These are phyloP conservation scores for Saccharomycopsis sp. DNA, from an alignment of 805 yeast species.

Conservation along the genomic window DNA sequence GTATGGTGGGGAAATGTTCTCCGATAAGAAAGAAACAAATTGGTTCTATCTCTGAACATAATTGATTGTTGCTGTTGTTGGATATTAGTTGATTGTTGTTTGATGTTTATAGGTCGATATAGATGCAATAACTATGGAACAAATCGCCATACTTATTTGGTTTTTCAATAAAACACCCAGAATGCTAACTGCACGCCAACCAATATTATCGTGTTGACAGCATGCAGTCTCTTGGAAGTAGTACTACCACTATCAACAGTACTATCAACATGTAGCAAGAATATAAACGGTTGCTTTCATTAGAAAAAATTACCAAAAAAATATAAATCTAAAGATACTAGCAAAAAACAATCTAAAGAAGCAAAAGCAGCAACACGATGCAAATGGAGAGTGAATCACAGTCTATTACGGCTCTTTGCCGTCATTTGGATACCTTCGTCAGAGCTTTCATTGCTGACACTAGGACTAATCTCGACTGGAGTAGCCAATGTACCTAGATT, in stretches of 20 bases:
- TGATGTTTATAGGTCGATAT: no score
- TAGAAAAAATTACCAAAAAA: neutral
- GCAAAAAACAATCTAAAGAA: neutral
- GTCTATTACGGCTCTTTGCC: neutral
- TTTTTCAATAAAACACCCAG: no score
- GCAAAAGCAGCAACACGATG: neutral
- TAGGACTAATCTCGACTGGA: neutral
- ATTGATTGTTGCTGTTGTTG: slow-evolving; percentile 2
- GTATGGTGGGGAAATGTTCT: slow-evolving; percentile 76
- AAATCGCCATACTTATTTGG: no score
- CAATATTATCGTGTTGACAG: no score
- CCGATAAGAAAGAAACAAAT: slow-evolving; percentile 79
- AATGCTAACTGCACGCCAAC: no score
- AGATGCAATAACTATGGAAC: no score
- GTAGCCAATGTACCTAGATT: neutral
- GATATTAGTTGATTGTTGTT: neutral
- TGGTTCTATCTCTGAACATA: slow-evolving; percentile 95
- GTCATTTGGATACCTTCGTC: neutral
- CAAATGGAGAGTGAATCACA: neutral
- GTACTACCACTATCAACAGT: no score
- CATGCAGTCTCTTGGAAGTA: no score
- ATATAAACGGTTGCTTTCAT: neutral
- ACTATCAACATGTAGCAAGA: neutral
- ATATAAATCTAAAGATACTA: neutral
- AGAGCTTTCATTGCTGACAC: neutral